phyloP scores from a whole-genome alignment of 1,284 basidiomycete genomes.

The Ceratobasidium sp. region DNA sequence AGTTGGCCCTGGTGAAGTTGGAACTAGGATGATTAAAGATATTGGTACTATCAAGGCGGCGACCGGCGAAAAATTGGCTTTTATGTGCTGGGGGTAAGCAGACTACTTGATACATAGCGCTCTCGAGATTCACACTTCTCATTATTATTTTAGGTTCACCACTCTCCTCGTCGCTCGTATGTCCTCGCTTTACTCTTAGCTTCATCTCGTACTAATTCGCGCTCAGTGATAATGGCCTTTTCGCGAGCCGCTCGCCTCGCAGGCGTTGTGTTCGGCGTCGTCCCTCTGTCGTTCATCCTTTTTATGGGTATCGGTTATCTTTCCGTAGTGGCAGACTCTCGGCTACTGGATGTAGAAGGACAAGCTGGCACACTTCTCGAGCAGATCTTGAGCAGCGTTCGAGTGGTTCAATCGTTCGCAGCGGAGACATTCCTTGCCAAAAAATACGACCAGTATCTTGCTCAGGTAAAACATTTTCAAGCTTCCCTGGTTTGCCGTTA shows the following conservation, averaged over 20 bases:
- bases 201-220: not conserved
- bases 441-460: conserved; percentile 51
- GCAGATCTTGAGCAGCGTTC: conserved; percentile 55
- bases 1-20: conserved; percentile 57
- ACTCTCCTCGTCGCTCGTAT: conserved; percentile 51
- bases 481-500: not conserved
- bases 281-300: conserved; percentile 52
- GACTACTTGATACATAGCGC: not conserved
- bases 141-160: conserved; percentile 7
- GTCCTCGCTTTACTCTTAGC: not conserved
- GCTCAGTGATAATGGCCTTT: conserved; percentile 54
- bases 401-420: conserved; percentile 57
- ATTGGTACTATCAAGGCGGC: conserved; percentile 54
- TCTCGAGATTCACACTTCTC: not conserved
- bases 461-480: conserved; percentile 19
- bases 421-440: conserved; percentile 52
- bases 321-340: conserved; percentile 50
- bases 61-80: conserved; percentile 57
- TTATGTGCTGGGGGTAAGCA: conserved; percentile 51
- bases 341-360: conserved; percentile 53
- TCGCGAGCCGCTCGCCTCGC: conserved; percentile 54
- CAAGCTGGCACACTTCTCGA: conserved; percentile 56
- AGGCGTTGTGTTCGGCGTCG: conserved; percentile 55
- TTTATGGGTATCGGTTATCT: conserved; percentile 52
- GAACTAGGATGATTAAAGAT: conserved; percentile 55